Conservation (phyloP, 495 filamentous ascomycete species). For the Penicillium egyptiacum region DNA sequence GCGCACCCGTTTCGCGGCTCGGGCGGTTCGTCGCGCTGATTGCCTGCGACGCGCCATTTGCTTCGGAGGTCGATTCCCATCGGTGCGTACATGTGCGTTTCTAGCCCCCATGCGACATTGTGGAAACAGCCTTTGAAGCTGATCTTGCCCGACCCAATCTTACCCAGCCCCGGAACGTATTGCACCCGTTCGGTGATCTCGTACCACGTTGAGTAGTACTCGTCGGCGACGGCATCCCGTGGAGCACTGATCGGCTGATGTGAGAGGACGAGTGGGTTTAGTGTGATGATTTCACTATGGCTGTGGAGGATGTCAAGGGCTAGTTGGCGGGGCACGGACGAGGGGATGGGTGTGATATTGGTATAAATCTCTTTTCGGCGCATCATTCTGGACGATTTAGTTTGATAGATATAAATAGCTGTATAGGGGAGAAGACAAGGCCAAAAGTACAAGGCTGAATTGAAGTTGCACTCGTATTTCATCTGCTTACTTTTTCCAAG, state of each 20-base stretch:
- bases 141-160: conserved; percentile 59
- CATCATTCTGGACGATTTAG: conserved; percentile 22
- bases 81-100: conserved; percentile 75
- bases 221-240: conserved; percentile 60
- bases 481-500: background rate
- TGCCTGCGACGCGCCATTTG: conserved; percentile 62
- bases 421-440: background rate
- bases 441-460: background rate
- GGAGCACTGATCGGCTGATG: conserved; percentile 64
- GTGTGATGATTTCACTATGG: conserved; percentile 74
- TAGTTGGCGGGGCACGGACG: conserved; percentile 61
- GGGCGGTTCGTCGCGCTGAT: conserved; percentile 60
- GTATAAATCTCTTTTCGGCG: conserved; percentile 46
- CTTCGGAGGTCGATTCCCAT: conserved; percentile 65
- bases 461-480: background rate
- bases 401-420: background rate
- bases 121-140: conserved; percentile 75
- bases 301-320: conserved; percentile 70
- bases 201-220: conserved; percentile 71
- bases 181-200: conserved; percentile 60
- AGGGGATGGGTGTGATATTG: conserved; percentile 68
- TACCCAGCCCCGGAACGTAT: conserved; percentile 64
- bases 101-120: conserved; percentile 63
- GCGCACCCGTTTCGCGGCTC: conserved; percentile 58
- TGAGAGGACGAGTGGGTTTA: conserved; percentile 76